Evolutionary conservation across 106 monocot genomes (phyloP), one percentile per base, ranked within the genome.

Genomic region (Allium cepa): DNA sequence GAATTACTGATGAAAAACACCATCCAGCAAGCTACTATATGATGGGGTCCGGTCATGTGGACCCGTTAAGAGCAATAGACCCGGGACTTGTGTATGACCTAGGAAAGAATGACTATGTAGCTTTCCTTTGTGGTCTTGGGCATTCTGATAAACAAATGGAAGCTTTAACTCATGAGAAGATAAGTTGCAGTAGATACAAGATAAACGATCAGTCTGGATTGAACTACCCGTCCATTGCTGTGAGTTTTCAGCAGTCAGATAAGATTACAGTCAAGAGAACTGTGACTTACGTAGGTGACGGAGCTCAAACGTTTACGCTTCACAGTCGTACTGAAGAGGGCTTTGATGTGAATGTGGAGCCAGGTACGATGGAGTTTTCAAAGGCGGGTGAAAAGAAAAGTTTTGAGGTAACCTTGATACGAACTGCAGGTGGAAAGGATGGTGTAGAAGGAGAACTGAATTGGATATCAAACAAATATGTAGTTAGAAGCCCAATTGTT

Each of bases 71-170:
- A 51, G 88, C 88, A 0, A 13, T 8, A 1, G 80, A 88, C 26
- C 84, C 88, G 4, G 88, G 88, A 0, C 60, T 88, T 6, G 73
- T 88, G 8, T 84, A 88, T 26, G 79, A 88, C 60, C 51, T 88
- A 10, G 14, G 8, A 0, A 50, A 48, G 0, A 50, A 64, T 7
- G 84, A 88, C 13, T 88, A 84, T 63, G 45, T 79, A 9, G 16
- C 56, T 6, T 88, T 71, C 67, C 76, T 88, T 10, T 88, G 88
- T 13, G 70, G 81, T 11, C 17, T 87, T 53, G 69, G 66, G 0
- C 71, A 69, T 49, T 16, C 7, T 0, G 56, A 71, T 49, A 15
- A 4, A 0, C 56, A 72, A 7, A 65, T 82, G 8, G 15, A 11
- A 8, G 14, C 28, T 7, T 67, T 88, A 15, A 13, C 63, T 0